Evolutionary conservation across 129 eudicot species (phyloP).

Genomic region (Flaveria trinervia): DNA sequence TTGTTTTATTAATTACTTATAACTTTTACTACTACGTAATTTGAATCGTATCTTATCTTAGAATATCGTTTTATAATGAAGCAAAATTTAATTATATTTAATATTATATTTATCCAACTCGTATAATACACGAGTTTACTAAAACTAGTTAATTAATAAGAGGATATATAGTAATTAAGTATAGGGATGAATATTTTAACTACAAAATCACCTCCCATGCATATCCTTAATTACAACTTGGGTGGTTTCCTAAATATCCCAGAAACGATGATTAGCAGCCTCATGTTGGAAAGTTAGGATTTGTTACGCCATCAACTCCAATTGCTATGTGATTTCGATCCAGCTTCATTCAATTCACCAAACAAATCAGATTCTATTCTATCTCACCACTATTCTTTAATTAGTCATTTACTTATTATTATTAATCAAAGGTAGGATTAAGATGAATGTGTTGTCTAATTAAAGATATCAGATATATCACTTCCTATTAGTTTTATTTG

Average conservation of each 20-base stretch:
- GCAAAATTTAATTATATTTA: too few relatives aligned
- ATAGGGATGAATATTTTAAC: not conserved
- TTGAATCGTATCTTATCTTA: too few relatives aligned
- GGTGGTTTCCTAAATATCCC: not conserved
- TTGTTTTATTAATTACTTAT: too few relatives aligned
- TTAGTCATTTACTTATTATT: not conserved
- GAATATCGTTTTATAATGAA: too few relatives aligned
- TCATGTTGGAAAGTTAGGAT: conserved; percentile 10
- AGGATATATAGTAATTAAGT: not conserved
- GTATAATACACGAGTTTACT: too few relatives aligned
- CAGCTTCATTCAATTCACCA: conserved; percentile 17
- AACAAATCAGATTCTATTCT: conserved; percentile 30
- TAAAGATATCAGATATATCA: not conserved
- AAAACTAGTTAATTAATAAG: not conserved
- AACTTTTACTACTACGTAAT: too few relatives aligned
- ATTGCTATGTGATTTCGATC: conserved; percentile 20
- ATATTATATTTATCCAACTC: too few relatives aligned
- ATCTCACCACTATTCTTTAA: conserved; percentile 6
- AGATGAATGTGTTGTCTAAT: conserved; percentile 23
- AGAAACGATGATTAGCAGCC: conserved; percentile 22
- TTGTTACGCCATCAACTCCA: conserved; percentile 28
- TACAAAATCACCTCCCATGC: not conserved
- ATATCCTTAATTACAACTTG: not conserved
- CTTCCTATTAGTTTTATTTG: too few relatives aligned
- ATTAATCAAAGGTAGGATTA: conserved; percentile 9